Conservation (phyloP, 192 early-diverging fungal species). For the Coemansia pectinata region DNA sequence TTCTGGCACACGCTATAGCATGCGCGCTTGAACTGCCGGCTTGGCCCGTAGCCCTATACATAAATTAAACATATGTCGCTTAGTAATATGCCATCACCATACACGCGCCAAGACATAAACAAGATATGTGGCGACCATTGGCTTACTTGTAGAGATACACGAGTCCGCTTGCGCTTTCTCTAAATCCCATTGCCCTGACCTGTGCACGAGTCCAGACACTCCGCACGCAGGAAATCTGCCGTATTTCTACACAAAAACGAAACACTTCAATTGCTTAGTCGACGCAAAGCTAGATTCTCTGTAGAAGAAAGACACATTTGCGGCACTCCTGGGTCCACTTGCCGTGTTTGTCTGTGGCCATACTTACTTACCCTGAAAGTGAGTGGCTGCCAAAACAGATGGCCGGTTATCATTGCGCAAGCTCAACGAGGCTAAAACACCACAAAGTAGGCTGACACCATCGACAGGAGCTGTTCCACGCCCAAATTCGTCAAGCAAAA, state of each 20-base stretch:
- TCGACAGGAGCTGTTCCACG: constrained; percentile 56
- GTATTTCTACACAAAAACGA: constrained; percentile 21
- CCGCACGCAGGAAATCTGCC: background rate
- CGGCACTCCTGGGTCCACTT: background rate
- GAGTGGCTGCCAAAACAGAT: constrained; percentile 75
- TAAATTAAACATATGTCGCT: background rate
- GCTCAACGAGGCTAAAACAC: constrained; percentile 63
- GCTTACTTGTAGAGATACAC: constrained; percentile 38
- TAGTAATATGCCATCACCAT: no score
- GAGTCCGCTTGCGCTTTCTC: constrained; percentile 14
- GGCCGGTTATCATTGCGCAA: constrained; percentile 57
- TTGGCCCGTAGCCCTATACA: constrained; percentile 5
- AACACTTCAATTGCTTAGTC: background rate
- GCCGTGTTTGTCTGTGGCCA: no score
- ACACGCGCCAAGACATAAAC: background rate
- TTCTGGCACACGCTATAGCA: constrained; percentile 25
- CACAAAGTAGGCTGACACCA: constrained; percentile 80
- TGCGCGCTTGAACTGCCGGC: background rate
- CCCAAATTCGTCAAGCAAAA: constrained; percentile 50
- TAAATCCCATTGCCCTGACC: constrained; percentile 17
- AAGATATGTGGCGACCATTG: background rate
- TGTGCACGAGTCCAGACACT: constrained; percentile 17
- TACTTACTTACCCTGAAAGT: constrained; percentile 74
- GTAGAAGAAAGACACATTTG: background rate
- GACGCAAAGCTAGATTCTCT: background rate